Evolutionary conservation across 192 early-diverging fungal species (phyloP).

Genomic region (Rhizophagus sp.): DNA sequence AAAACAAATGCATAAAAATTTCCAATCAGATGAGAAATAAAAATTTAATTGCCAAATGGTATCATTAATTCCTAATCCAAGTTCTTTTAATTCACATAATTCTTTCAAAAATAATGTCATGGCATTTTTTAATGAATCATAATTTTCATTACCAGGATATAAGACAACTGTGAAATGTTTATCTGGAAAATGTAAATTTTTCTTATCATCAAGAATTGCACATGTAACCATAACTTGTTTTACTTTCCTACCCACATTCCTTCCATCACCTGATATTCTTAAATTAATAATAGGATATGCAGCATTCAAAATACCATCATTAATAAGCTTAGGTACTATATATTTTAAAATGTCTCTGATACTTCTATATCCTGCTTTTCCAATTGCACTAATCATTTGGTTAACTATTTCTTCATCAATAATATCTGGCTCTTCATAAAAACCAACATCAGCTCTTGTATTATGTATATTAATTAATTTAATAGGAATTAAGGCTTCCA

Average conservation of each 20-base stretch:
- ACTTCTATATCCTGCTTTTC: background rate
- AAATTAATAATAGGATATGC: background rate
- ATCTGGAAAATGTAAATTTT: constrained; percentile 1
- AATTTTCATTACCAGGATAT: background rate
- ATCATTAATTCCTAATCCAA: constrained; percentile 4
- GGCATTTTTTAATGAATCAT: constrained; percentile 1
- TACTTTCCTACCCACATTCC: background rate
- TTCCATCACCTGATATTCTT: background rate
- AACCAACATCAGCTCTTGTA: background rate
- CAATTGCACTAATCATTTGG: background rate
- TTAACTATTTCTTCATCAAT: background rate
- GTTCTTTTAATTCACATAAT: constrained; percentile 5
- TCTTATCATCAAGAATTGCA: constrained; percentile 7
- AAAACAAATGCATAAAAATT: background rate
- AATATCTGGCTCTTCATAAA: background rate
- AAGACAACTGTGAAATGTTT: background rate
- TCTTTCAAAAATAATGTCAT: constrained; percentile 1
- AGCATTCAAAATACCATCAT: background rate
- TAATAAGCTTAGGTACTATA: background rate
- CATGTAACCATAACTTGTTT: background rate
- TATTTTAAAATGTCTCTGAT: background rate
- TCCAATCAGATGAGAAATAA: background rate
- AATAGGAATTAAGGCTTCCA: background rate
- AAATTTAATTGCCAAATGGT: background rate
- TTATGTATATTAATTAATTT: background rate